These are phyloP conservation scores for Cardiospermum halicacabum DNA, from an alignment of 345 rosid genomes.

Conservation along the genomic window DNA sequence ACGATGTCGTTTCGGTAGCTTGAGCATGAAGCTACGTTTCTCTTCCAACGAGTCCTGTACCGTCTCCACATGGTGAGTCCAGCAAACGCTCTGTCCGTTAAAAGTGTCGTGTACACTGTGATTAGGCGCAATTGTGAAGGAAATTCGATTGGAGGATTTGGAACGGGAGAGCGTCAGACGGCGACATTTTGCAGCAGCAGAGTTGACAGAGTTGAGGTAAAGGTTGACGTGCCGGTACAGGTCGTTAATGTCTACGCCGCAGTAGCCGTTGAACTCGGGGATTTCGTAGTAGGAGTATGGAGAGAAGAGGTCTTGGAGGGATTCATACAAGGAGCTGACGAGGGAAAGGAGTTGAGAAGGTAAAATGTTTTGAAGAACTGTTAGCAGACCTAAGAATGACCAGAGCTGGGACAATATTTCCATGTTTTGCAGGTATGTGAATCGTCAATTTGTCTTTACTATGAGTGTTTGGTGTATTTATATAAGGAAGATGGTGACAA, in stretches of 20 bases:
- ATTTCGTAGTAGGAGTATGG: slow-evolving; percentile 40
- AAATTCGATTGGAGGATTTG: slow-evolving; percentile 32
- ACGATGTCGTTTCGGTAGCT: slow-evolving; percentile 34
- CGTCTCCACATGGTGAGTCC: slow-evolving; percentile 49
- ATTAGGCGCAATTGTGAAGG: slow-evolving; percentile 43
- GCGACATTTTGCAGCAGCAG: slow-evolving; percentile 30
- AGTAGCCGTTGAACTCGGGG: slow-evolving; percentile 50
- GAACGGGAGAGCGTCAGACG: slow-evolving; percentile 43
- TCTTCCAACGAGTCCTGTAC: slow-evolving; percentile 44
- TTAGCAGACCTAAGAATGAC: slow-evolving; percentile 46
- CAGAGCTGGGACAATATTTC: slow-evolving; percentile 46
- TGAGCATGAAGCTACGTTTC: slow-evolving; percentile 42
- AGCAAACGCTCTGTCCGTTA: slow-evolving; percentile 27
- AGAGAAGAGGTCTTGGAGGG: slow-evolving; percentile 34
- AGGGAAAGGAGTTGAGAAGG: slow-evolving; percentile 45
- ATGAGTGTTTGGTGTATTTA: not conserved
- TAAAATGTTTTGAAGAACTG: slow-evolving; percentile 46
- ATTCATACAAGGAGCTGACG: slow-evolving; percentile 30
- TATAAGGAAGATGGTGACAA: slow-evolving; percentile 7
- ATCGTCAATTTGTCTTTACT: slow-evolving; percentile 15
- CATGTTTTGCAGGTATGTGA: slow-evolving; percentile 15
- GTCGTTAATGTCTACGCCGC: slow-evolving; percentile 49
- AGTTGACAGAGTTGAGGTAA: slow-evolving; percentile 36
- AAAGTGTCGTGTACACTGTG: slow-evolving; percentile 35
- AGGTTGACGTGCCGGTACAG: slow-evolving; percentile 45